These are phyloP conservation scores for Rhododendron mucronatum DNA, from an alignment of 148 eudicot genomes.

Conservation along the genomic window DNA sequence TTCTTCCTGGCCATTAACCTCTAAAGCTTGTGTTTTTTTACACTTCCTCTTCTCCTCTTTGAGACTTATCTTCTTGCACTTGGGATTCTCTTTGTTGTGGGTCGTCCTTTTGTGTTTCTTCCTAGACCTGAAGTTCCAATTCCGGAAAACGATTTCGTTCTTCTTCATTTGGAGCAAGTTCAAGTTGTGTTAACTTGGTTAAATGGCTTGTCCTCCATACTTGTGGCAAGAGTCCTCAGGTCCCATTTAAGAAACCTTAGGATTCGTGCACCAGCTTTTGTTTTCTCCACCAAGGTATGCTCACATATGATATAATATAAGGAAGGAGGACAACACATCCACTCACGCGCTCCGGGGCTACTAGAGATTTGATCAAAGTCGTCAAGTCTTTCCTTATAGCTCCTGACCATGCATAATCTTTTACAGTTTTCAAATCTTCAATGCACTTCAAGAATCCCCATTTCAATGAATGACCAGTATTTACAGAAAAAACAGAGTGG, in stretches of 20 bases:
- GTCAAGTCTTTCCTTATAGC: neutral
- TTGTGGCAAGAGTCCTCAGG: neutral
- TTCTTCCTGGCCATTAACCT: neutral
- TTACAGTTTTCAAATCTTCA: neutral
- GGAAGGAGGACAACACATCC: neutral
- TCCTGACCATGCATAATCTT: neutral
- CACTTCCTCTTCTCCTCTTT: neutral
- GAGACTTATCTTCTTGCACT: neutral
- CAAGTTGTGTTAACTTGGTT: neutral
- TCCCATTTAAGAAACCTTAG: neutral
- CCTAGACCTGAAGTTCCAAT: neutral
- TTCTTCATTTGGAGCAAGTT: neutral
- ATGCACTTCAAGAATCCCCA: neutral
- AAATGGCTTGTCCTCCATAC: neutral
- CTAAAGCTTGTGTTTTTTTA: neutral
- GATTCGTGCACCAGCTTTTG: too few species aligned
- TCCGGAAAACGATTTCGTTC: neutral
- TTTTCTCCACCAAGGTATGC: too few species aligned
- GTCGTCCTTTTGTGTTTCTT: neutral
- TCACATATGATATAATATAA: too few species aligned
- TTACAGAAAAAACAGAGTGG: neutral
- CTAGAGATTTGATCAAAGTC: neutral
- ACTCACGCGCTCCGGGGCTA: neutral
- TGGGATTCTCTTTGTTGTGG: neutral
- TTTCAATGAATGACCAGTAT: neutral